Conservation (phyloP, 176 grass and related monocot species). For the Oryza meridionalis region DNA sequence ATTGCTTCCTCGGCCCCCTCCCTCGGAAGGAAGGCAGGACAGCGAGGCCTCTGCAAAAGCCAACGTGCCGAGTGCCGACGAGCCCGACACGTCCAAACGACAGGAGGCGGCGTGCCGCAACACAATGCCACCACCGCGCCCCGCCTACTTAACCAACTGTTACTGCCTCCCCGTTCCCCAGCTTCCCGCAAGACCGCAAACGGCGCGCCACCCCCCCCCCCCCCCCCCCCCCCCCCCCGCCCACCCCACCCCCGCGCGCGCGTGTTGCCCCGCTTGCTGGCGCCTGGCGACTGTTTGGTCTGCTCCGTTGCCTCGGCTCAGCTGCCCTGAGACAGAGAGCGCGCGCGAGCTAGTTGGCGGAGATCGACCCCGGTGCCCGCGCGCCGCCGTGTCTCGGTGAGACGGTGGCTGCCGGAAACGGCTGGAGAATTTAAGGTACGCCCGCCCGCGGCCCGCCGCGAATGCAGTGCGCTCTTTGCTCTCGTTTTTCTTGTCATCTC, state of each 20-base stretch:
- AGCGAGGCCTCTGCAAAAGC: background rate
- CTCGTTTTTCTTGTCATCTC: background rate
- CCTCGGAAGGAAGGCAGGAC: conserved; percentile 11
- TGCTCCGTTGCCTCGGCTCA: background rate
- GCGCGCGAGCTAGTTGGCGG: background rate
- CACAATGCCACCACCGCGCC: background rate
- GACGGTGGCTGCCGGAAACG: background rate
- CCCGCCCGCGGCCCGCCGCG: background rate
- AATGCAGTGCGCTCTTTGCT: background rate
- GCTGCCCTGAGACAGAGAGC: background rate
- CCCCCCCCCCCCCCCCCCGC: too few species aligned
- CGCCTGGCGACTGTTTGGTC: background rate
- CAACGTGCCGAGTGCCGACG: conserved; percentile 61
- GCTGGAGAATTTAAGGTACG: background rate
- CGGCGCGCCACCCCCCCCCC: too few species aligned
- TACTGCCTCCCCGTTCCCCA: background rate
- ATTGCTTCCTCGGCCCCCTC: background rate
- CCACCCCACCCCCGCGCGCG: too few species aligned
- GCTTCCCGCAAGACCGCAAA: background rate
- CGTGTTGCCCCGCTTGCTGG: background rate
- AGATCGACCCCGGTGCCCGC: background rate
- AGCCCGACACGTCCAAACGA: conserved; percentile 43
- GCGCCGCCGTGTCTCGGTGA: background rate
- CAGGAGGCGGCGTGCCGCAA: conserved; percentile 4
- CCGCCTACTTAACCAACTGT: background rate